Conservation (phyloP, 352 stramenopile species). For the Phytophthora foliorum region DNA sequence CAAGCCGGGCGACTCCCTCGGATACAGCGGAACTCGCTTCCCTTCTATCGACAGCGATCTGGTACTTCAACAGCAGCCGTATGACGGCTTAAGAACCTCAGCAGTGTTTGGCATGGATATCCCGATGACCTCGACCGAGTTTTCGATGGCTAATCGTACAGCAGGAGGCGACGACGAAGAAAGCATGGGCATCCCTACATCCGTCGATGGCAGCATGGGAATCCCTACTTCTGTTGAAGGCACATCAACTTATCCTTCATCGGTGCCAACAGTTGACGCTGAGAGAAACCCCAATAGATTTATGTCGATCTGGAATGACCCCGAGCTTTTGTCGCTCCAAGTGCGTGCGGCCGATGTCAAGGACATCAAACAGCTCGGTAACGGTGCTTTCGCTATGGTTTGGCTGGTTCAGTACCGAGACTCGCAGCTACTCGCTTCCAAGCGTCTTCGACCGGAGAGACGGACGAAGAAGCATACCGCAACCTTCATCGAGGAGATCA, state of each 20-base stretch:
- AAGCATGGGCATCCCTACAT: slow-evolving; percentile 29
- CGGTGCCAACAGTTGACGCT: slow-evolving; percentile 13
- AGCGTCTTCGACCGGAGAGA: slow-evolving; percentile 35
- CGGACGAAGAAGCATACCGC: slow-evolving; percentile 36
- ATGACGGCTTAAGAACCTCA: slow-evolving; percentile 24
- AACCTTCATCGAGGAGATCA: slow-evolving; percentile 57
- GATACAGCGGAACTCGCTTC: slow-evolving; percentile 26
- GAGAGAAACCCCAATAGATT: slow-evolving; percentile 8
- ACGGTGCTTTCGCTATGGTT: slow-evolving; percentile 38
- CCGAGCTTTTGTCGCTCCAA: slow-evolving; percentile 37
- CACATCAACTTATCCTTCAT: slow-evolving; percentile 19
- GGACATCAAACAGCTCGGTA: slow-evolving; percentile 37
- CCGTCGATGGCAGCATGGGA: slow-evolving; percentile 20
- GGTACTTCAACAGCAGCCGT: slow-evolving; percentile 28
- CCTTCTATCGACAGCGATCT: slow-evolving; percentile 34
- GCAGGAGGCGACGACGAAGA: slow-evolving; percentile 9
- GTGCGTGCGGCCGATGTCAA: slow-evolving; percentile 34
- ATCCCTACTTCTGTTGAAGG: slow-evolving; percentile 20
- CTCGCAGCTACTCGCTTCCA: slow-evolving; percentile 39
- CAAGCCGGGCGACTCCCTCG: slow-evolving; percentile 20
- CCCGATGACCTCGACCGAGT: slow-evolving; percentile 33
- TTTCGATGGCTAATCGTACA: slow-evolving; percentile 29
- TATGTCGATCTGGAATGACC: slow-evolving; percentile 43
- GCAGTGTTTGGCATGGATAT: slow-evolving; percentile 25
- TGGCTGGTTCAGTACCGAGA: slow-evolving; percentile 39